Percentiles rank a stretch among this genome's conserved stretches.
Evolutionary conservation across 805 yeast species (phyloP).

Genomic region (Saccharomycopsis sp.): DNA sequence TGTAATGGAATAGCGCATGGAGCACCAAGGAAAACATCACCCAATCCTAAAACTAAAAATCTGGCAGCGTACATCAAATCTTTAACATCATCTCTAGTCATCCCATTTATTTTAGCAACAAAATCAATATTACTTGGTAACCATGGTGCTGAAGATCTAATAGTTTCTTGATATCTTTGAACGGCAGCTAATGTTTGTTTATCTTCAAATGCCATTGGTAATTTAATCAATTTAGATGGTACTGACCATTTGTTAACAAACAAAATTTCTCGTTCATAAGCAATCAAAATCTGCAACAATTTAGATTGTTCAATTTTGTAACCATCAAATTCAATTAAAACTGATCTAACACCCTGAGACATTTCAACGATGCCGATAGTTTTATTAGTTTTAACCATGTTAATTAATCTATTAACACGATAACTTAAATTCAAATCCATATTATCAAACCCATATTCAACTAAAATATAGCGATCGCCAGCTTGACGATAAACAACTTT

Average conservation of each 20-base stretch:
- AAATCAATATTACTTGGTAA: slow-evolving; percentile 96
- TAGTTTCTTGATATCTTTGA: slow-evolving; percentile 85
- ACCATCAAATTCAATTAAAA: slow-evolving; percentile 78
- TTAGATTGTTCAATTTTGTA: slow-evolving; percentile 50
- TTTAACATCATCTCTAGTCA: slow-evolving; percentile 66
- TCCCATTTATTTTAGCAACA: slow-evolving; percentile 80
- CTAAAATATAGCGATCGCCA: slow-evolving; percentile 87
- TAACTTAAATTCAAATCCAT: slow-evolving; percentile 82
- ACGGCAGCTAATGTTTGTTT: slow-evolving; percentile 84
- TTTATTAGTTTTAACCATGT: slow-evolving; percentile 54
- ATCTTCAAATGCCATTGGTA: slow-evolving; percentile 98
- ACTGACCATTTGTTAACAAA: slow-evolving; percentile 80
- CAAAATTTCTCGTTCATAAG: slow-evolving; percentile 69
- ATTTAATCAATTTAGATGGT: slow-evolving; percentile 68
- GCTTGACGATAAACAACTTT: slow-evolving; percentile 87
- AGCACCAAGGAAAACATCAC: slow-evolving; percentile 96
- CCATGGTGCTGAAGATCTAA: slow-evolving; percentile 93
- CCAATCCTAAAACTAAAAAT: slow-evolving; percentile 88
- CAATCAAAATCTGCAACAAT: slow-evolving; percentile 56
- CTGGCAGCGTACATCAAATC: slow-evolving; percentile 85
- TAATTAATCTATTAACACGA: slow-evolving; percentile 77
- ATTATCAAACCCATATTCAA: slow-evolving; percentile 86
- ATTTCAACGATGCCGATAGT: slow-evolving; percentile 85
- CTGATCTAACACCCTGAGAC: slow-evolving; percentile 97
- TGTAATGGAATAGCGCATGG: slow-evolving; percentile 98